Evolutionary conservation across 306 rosid genomes (phyloP).

Genomic region (Morella rubra): DNA sequence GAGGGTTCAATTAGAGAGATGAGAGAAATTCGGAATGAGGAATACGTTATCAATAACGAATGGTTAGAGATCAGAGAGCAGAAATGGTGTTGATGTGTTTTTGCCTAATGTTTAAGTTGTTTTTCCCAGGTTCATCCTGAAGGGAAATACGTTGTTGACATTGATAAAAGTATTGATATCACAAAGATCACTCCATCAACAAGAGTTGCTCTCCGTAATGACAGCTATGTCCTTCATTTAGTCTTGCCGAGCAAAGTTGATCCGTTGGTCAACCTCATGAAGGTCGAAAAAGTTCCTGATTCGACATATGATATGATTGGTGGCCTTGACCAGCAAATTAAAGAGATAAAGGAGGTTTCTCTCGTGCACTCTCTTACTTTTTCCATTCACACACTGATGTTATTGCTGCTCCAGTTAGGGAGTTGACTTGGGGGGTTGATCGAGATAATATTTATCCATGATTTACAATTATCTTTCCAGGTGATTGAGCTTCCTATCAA

Average conservation of each 20-base stretch:
- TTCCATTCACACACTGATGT: slow-evolving; percentile 8
- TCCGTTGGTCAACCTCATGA: slow-evolving; percentile 96
- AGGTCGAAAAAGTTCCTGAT: slow-evolving; percentile 99
- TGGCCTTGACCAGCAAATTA: slow-evolving; percentile 99
- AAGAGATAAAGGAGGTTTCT: slow-evolving; percentile 91
- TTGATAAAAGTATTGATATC: slow-evolving; percentile 89
- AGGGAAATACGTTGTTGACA: slow-evolving; percentile 97
- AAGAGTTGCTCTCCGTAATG: slow-evolving; percentile 96
- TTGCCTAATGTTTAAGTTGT: slow-evolving; percentile 5
- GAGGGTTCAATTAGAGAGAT: not conserved
- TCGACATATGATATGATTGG: slow-evolving; percentile 99
- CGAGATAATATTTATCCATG: slow-evolving; percentile 13
- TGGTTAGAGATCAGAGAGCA: not conserved
- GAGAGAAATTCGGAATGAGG: not conserved
- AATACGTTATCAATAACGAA: not conserved
- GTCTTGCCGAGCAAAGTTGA: slow-evolving; percentile 98
- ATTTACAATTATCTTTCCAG: slow-evolving; percentile 38
- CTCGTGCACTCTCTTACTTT: slow-evolving; percentile 13
- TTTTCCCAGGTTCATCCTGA: slow-evolving; percentile 86
- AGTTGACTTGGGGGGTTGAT: slow-evolving; percentile 1
- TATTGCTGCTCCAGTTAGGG: not conserved
- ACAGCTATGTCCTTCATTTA: slow-evolving; percentile 96
- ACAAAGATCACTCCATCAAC: slow-evolving; percentile 97
- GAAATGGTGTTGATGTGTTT: not conserved
- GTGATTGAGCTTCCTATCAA: slow-evolving; percentile 98